Percentiles rank a stretch among this genome's conserved stretches.
Evolutionary conservation across 192 early-diverging fungal species (phyloP).

Genomic region (Chytriomyces sp.): DNA sequence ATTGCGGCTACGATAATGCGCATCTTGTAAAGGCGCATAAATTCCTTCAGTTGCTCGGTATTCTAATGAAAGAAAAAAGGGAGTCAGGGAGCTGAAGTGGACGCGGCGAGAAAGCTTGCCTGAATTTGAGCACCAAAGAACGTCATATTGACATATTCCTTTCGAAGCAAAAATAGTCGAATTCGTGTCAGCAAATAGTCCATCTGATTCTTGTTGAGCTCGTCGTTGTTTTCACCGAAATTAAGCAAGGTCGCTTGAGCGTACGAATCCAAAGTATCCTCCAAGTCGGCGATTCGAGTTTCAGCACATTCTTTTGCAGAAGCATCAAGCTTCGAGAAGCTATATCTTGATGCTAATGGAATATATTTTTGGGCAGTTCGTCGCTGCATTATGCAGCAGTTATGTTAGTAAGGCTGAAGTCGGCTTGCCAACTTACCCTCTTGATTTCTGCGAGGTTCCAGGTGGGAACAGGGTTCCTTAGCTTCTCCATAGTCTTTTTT

Average conservation of each 20-base stretch:
- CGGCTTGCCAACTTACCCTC: neutral
- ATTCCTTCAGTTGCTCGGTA: constrained; percentile 42
- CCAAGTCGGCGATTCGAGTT: constrained; percentile 47
- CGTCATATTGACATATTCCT: constrained; percentile 37
- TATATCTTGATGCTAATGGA: constrained; percentile 30
- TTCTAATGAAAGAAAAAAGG: constrained; percentile 7
- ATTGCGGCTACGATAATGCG: constrained; percentile 50
- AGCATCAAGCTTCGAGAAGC: constrained; percentile 38
- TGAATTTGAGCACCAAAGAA: constrained; percentile 26
- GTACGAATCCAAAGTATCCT: constrained; percentile 54
- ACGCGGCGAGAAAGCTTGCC: neutral
- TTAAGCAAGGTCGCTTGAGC: constrained; percentile 42
- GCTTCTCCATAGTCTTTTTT: constrained; percentile 15
- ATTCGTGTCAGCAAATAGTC: constrained; percentile 47
- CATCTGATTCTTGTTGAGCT: constrained; percentile 47
- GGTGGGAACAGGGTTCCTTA: neutral
- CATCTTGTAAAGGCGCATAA: constrained; percentile 53
- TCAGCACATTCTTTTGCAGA: constrained; percentile 47
- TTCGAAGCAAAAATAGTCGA: constrained; percentile 41
- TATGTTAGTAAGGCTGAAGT: neutral
- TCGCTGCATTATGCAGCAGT: neutral
- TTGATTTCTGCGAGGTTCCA: constrained; percentile 15
- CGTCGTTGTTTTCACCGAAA: constrained; percentile 52
- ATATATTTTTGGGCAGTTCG: constrained; percentile 16
- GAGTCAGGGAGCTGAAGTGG: neutral